Base-by-base conservation (phyloP, 2,329 filamentous ascomycete genomes). In the Lasiodiplodia theobromae region DNA sequence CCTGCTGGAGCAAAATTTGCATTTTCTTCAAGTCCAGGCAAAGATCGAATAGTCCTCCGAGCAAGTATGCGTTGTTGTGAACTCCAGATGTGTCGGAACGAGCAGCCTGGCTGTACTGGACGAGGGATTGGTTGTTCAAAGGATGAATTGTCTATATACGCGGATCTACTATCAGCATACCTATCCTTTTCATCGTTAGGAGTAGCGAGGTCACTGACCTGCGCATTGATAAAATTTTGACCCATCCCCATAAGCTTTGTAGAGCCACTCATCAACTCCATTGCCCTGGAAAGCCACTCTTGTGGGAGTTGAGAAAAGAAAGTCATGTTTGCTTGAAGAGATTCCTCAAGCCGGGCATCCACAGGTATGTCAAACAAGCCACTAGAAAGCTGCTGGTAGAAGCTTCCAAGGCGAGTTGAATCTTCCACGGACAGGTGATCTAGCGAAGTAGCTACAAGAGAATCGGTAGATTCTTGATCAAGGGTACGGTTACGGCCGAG, bases 41-140 rank as follows among this genome's bases (percentile, higher is more conserved):
- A 44, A 68, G 51, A 6, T 68, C 58, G 38, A 68, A 51, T 40
- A 68, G 11, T 14, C 40, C 51, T 49, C 57, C 67, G n/a, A 68
- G 67, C 67, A 60, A 57, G 67, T 65, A 49, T 1, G 58, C 10
- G 31, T 64, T n/a, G 16, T 28, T 14, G 31, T 47, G 28, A 21
- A 8, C 14, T 7, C 25, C 37, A 25, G 16, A 10, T 14, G 52
- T 6, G 10, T 25, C 23, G 56, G 47, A 10, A n/a, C 11, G 62
- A 54, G 51, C 57, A 63, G 21, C 14, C 11, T 62, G 62, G 37
- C 69, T 76, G 28, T 67, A 69, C 37, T 77, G 76, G 28, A 83
- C 71, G 44, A 79, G 76, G 31, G 82, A 73, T 70, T 83, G 80
- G 69, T 85, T 85, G 73, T 78, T 80, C 67, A 85, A 75, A 68